Evolutionary conservation across 306 rosid species (phyloP).

Genomic region (Cucurbita moschata): DNA sequence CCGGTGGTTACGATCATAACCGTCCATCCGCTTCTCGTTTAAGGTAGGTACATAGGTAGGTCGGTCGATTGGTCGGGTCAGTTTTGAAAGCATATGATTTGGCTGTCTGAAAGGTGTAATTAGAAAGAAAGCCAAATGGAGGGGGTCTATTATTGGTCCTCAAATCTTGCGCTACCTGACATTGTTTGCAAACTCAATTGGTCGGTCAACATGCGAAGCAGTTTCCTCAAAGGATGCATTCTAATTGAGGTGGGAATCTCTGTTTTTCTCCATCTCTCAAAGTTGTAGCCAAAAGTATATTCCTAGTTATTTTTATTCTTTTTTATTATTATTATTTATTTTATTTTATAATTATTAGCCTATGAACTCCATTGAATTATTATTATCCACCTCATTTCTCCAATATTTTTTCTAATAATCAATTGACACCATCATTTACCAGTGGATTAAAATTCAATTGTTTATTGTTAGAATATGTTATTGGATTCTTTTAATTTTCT

Average conservation of each 20-base stretch:
- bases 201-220: neutral
- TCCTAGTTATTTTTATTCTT: neutral
- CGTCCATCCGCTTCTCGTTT: slow-evolving; percentile 41
- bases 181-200: neutral
- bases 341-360: neutral
- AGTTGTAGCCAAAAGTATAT: slow-evolving; percentile 10
- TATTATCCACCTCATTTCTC: neutral
- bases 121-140: neutral
- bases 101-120: slow-evolving; percentile 6
- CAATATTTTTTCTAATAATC: neutral
- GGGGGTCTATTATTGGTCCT: slow-evolving; percentile 1
- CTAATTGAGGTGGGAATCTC: slow-evolving; percentile 15
- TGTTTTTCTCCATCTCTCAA: neutral
- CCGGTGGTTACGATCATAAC: slow-evolving; percentile 47
- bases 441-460: neutral
- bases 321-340: too few relatives aligned
- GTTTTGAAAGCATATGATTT: slow-evolving; percentile 1
- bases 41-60: slow-evolving; percentile 14
- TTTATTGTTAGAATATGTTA: neutral
- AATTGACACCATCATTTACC: slow-evolving; percentile 1
- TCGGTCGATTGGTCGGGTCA: neutral
- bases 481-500: neutral
- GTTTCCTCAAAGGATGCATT: slow-evolving; percentile 14
- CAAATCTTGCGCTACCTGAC: slow-evolving; percentile 5
- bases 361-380: neutral